Conservation (phyloP, 352 stramenopile species). For the Globisporangium sylvaticum region DNA sequence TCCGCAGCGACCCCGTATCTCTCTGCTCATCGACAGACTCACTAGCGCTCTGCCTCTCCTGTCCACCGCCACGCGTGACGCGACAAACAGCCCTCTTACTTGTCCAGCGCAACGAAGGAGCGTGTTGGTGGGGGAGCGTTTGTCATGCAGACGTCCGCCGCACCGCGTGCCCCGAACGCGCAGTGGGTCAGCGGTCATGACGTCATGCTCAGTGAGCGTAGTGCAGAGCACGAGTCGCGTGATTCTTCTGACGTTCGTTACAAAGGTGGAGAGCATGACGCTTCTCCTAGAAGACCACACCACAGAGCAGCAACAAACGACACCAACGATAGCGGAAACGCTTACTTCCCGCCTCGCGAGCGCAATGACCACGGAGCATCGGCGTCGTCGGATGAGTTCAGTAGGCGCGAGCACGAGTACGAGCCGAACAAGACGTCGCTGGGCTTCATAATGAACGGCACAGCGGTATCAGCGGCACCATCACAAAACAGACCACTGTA, state of each 20-base stretch:
- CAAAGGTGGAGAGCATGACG: neutral
- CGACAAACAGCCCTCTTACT: neutral
- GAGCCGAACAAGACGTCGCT: neutral
- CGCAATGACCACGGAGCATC: neutral
- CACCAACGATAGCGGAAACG: neutral
- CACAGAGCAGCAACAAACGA: neutral
- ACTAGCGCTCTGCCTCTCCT: too few species aligned
- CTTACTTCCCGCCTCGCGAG: neutral
- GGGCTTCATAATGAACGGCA: neutral
- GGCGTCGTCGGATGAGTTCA: too few species aligned
- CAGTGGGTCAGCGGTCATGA: neutral
- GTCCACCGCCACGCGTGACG: neutral
- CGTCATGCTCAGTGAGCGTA: neutral
- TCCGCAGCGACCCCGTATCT: too few species aligned
- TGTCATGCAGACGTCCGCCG: neutral
- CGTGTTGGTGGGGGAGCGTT: too few species aligned
- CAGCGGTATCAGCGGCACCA: neutral
- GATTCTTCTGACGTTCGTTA: neutral
- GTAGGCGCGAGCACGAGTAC: neutral
- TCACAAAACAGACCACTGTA: neutral
- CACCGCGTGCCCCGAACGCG: too few species aligned
- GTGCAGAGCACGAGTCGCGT: neutral
- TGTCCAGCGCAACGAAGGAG: neutral
- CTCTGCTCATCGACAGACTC: too few species aligned
- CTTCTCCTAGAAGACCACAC: neutral